Percentiles rank a stretch among this genome's conserved stretches.
These are phyloP conservation scores for Vitis hybrid DNA, from an alignment of 177 flowering plant genomes.

Conservation along the genomic window DNA sequence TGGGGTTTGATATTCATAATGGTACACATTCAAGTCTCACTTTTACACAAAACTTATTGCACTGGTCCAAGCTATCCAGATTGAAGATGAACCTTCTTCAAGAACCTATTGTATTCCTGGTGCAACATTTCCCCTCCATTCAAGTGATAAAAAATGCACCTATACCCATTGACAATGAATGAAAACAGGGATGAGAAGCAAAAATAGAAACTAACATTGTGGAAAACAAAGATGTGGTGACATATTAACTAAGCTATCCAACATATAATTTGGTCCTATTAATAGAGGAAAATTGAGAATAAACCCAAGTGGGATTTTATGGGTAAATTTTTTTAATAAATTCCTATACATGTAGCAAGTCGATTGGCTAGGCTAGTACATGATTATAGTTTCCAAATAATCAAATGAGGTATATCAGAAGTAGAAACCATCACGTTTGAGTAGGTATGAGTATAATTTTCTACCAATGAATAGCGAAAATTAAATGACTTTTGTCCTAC, in stretches of 20 bases:
- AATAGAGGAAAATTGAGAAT: no score
- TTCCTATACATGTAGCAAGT: no score
- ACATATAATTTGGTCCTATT: no score
- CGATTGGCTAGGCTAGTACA: no score
- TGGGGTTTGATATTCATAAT: background rate
- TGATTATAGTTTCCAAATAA: no score
- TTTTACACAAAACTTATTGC: conserved; percentile 12
- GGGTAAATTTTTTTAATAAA: no score
- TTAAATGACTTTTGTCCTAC: conserved; percentile 19
- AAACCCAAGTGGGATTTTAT: no score
- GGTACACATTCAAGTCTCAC: background rate
- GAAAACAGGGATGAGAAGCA: background rate
- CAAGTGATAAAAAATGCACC: conserved; percentile 79
- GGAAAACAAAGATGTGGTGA: no score
- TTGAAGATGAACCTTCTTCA: conserved; percentile 22
- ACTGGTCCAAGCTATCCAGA: no score
- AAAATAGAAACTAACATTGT: background rate
- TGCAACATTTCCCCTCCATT: conserved; percentile 89
- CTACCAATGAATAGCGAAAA: background rate
- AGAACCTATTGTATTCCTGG: conserved; percentile 73
- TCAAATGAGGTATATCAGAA: no score
- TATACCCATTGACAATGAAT: conserved; percentile 64
- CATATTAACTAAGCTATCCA: no score
- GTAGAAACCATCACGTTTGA: no score
- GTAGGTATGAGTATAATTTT: background rate